Evolutionary conservation across 2,329 filamentous ascomycete genomes (phyloP), one percentile per base, ranked within the genome.

Genomic region (Epichloe scottii): DNA sequence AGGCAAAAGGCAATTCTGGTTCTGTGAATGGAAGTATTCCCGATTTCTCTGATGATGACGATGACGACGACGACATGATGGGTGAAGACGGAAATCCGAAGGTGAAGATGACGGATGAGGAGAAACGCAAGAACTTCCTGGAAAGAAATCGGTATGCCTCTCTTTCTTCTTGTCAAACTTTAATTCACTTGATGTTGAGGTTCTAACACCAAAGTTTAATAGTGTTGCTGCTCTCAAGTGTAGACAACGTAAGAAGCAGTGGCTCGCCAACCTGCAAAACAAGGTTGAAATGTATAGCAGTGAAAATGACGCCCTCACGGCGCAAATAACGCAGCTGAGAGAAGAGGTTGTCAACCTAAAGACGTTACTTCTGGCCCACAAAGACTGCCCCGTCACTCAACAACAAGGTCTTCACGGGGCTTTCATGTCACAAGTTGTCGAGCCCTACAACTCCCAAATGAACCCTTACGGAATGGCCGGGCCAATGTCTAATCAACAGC

Each of bases 241-340:
- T 68, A 85, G 93, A 54, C 93, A 98, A 68, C 82, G 93, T 19
- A 98, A 98, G 77, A 98, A 98, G 77, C 93, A 97, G 66, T 98
- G 93, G 93, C 79, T 97, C 52, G 87, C 87, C 34, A 97, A 95
- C 59, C 77, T 98, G 1, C 93, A 98, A 67, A 81, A 81, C 51
- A 97, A 97, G 68, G 91, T 97, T 15, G 93, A 98, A 66, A 77
- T 95, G 58, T 97, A 89, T 63, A 90, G 85, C 56, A 84, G 78
- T 1, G 93, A 98, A 68, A 97, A 97, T 56, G 93, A 98, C 62
- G 82, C 82, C 1, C 76, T 98, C 35, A 87, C 84, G 17, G 77
- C 83, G 3, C 91, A 93, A 56, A 89, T 97, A 53, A 85, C 85
- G 1, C 82, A 87, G 58, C 72, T 97, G 5, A 79, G 89, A 30